Evolutionary conservation across 2,329 filamentous ascomycete species (phyloP).

Genomic region (Fusarium pilosicola): DNA sequence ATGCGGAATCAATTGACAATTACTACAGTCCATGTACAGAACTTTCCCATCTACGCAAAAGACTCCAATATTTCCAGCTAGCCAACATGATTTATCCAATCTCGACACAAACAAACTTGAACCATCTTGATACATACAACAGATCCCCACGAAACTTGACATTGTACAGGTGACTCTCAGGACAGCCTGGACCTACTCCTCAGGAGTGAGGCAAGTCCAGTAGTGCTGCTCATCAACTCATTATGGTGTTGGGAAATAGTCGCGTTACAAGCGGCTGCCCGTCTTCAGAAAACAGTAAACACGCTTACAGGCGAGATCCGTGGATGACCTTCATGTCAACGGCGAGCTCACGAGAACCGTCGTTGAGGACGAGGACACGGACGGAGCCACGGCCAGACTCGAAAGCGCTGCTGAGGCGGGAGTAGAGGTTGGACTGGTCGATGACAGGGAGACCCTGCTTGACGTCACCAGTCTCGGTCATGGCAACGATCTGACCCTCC

Average conservation of each 20-base stretch:
- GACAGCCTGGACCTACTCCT: conserved; percentile 25
- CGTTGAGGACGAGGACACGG: conserved; percentile 94
- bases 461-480: conserved; percentile 99
- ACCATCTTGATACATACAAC: conserved; percentile 45
- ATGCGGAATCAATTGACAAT: conserved; percentile 48
- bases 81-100: conserved; percentile 49
- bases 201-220: conserved; percentile 21
- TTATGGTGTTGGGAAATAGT: conserved; percentile 36
- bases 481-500: conserved; percentile 87
- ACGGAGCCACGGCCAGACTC: conserved; percentile 92
- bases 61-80: conserved; percentile 51
- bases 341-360: conserved; percentile 91
- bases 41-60: conserved; percentile 54
- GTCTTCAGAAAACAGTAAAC: conserved; percentile 32
- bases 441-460: conserved; percentile 95
- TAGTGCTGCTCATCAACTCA: conserved; percentile 25
- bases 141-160: conserved; percentile 20
- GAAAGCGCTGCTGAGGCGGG: conserved; percentile 84
- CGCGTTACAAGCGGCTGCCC: conserved; percentile 38
- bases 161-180: conserved; percentile 36
- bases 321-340: conserved; percentile 99
- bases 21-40: conserved; percentile 55
- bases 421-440: conserved; percentile 91
- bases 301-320: conserved; percentile 71
- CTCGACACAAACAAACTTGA: conserved; percentile 43